Evolutionary conservation across 2,329 filamentous ascomycete species (phyloP).

Genomic region (Lasiodiplodia sp.): DNA sequence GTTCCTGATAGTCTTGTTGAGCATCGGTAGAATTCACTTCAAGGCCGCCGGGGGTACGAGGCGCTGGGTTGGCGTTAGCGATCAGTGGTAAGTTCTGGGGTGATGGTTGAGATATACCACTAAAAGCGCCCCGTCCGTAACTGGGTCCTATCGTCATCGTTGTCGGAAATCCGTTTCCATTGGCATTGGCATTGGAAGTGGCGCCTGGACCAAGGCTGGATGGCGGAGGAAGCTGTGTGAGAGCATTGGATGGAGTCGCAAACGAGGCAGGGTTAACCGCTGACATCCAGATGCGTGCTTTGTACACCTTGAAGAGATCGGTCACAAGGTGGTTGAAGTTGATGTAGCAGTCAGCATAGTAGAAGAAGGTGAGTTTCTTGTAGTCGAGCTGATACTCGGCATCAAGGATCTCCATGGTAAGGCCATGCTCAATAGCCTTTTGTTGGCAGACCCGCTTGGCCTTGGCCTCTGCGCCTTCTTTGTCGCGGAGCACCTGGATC

Average conservation of each 20-base stretch:
- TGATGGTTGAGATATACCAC: slow-evolving; percentile 14
- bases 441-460: slow-evolving; percentile 96
- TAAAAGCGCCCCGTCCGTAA: slow-evolving; percentile 28
- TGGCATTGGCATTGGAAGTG: slow-evolving; percentile 38
- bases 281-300: slow-evolving; percentile 99
- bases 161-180: slow-evolving; percentile 20
- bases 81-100: background rate
- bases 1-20: slow-evolving; percentile 23
- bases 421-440: slow-evolving; percentile 91
- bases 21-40: slow-evolving; percentile 9
- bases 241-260: slow-evolving; percentile 38
- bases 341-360: slow-evolving; percentile 97
- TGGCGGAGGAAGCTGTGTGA: slow-evolving; percentile 44
- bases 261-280: slow-evolving; percentile 98
- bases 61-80: slow-evolving; percentile 15
- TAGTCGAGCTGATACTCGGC: slow-evolving; percentile 99
- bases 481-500: slow-evolving; percentile 86
- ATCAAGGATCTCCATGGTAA: slow-evolving; percentile 98
- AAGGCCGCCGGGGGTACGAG: slow-evolving; percentile 21
- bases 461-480: slow-evolving; percentile 97
- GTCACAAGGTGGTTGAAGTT: slow-evolving; percentile 99
- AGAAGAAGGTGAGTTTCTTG: slow-evolving; percentile 99
- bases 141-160: slow-evolving; percentile 22
- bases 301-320: slow-evolving; percentile 98
- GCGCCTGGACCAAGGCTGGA: slow-evolving; percentile 49